Percentiles rank a stretch among this genome's conserved stretches.
Conservation (phyloP, 225 moss, liverwort and hornwort species). For the Lunularia cruciata region DNA sequence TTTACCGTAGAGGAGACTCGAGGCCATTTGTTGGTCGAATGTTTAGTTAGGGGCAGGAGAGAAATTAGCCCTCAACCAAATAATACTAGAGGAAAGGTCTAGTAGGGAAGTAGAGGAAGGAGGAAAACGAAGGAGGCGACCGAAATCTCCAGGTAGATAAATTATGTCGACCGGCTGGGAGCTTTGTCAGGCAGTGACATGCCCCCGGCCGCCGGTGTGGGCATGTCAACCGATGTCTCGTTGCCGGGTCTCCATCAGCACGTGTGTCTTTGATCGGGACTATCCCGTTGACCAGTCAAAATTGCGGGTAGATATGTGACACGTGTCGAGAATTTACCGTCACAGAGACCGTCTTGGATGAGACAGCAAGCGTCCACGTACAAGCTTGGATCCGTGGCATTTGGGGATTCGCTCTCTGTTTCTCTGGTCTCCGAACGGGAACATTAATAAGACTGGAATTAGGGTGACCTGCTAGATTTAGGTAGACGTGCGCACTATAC, state of each 20-base stretch:
- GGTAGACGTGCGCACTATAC: constrained; percentile 24
- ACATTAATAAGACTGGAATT: constrained; percentile 1
- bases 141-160: constrained; percentile 8
- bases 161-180: constrained; percentile 10
- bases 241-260: neutral
- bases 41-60: too few relatives aligned
- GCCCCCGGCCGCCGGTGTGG: constrained; percentile 10
- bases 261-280: constrained; percentile 15
- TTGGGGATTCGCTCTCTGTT: neutral
- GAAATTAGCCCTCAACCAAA: neutral
- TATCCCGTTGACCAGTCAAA: constrained; percentile 23
- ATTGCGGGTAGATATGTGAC: neutral
- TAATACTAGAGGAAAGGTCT: neutral
- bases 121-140: neutral
- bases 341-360: neutral
- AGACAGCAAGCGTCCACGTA: constrained; percentile 29
- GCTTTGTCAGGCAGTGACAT: neutral
- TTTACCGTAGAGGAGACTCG: too few relatives aligned
- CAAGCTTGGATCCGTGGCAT: neutral
- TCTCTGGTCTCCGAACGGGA: neutral
- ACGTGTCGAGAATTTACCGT: neutral
- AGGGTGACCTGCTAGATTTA: constrained; percentile 5
- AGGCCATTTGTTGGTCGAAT: too few relatives aligned
- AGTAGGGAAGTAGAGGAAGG: neutral
- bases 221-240: neutral